A percentile compares a stretch with the other conserved stretches of the same genome.
Conservation (phyloP, 495 filamentous ascomycete species). For the Hamigera avellanea region DNA sequence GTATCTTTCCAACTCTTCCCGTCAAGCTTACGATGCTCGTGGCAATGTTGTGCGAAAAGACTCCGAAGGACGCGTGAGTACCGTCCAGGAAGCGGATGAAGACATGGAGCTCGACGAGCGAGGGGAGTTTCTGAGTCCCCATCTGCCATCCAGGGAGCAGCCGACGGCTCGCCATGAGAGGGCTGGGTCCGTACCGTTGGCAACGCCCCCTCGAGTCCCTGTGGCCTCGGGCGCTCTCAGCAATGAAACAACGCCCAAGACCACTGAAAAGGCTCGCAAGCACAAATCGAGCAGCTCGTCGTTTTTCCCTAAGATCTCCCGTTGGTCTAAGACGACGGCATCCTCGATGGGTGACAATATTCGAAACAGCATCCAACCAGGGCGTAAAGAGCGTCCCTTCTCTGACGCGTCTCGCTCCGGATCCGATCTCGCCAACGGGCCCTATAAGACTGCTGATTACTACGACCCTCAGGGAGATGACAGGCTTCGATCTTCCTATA, state of each 20-base stretch:
- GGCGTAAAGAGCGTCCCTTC: constrained; percentile 37
- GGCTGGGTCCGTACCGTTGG: constrained; percentile 53
- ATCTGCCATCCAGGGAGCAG: constrained; percentile 22
- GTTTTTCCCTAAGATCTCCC: constrained; percentile 85
- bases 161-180: constrained; percentile 27
- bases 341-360: constrained; percentile 55
- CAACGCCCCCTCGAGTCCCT: constrained; percentile 58
- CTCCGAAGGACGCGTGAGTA: constrained; percentile 73
- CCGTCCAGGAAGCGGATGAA: constrained; percentile 71
- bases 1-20: constrained; percentile 59
- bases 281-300: constrained; percentile 85
- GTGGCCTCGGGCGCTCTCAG: constrained; percentile 46
- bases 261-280: constrained; percentile 68
- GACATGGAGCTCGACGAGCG: constrained; percentile 49
- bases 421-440: constrained; percentile 45
- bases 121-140: constrained; percentile 37
- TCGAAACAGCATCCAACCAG: constrained; percentile 38
- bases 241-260: constrained; percentile 66
- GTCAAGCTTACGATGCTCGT: constrained; percentile 45
- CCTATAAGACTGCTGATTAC: constrained; percentile 52
- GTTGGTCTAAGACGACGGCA: constrained; percentile 94
- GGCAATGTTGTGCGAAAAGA: constrained; percentile 43
- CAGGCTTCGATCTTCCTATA: constrained; percentile 56
- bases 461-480: constrained; percentile 60
- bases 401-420: constrained; percentile 58